Percentiles rank a stretch among this genome's conserved stretches.
phyloP scores from a whole-genome alignment of 1,284 basidiomycete genomes.

The Somion occarium region DNA sequence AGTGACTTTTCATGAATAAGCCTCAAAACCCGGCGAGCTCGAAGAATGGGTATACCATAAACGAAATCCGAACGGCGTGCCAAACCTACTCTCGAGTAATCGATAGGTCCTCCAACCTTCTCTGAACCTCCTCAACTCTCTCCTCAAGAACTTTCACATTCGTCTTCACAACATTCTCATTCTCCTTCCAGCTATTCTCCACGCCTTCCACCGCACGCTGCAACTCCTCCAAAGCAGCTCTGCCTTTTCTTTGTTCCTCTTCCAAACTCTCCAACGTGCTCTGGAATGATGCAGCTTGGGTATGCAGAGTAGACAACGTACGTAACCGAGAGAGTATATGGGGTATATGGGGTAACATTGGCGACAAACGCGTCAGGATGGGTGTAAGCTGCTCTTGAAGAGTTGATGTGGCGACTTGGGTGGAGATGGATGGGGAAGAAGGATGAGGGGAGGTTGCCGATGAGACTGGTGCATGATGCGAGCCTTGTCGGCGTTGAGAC shows the following conservation, averaged over 20 bases:
- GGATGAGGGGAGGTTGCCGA: slow-evolving; percentile 16
- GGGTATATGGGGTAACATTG: slow-evolving; percentile 85
- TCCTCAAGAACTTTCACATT: slow-evolving; percentile 71
- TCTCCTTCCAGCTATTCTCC: slow-evolving; percentile 73
- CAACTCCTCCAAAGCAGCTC: slow-evolving; percentile 64
- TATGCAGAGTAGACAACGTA: slow-evolving; percentile 80
- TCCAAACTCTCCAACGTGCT: slow-evolving; percentile 67
- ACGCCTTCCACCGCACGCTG: slow-evolving; percentile 65
- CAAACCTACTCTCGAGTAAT: background rate
- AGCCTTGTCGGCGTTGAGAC: slow-evolving; percentile 18
- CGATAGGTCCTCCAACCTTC: slow-evolving; percentile 39
- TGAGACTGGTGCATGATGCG: slow-evolving; percentile 13
- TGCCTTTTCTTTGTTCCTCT: slow-evolving; percentile 60
- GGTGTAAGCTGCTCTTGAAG: slow-evolving; percentile 70
- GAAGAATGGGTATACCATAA: no score
- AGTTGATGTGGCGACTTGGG: slow-evolving; percentile 29
- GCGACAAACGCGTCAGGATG: slow-evolving; percentile 78
- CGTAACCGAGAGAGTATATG: slow-evolving; percentile 86
- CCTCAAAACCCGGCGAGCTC: no score
- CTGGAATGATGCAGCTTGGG: slow-evolving; percentile 77
- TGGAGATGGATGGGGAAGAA: slow-evolving; percentile 21
- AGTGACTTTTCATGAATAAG: no score
- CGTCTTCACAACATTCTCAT: slow-evolving; percentile 63
- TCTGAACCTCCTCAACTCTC: slow-evolving; percentile 52
- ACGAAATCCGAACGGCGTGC: no score